phyloP scores from a whole-genome alignment of 2,329 filamentous ascomycete species.

The Epichloe sibirici region DNA sequence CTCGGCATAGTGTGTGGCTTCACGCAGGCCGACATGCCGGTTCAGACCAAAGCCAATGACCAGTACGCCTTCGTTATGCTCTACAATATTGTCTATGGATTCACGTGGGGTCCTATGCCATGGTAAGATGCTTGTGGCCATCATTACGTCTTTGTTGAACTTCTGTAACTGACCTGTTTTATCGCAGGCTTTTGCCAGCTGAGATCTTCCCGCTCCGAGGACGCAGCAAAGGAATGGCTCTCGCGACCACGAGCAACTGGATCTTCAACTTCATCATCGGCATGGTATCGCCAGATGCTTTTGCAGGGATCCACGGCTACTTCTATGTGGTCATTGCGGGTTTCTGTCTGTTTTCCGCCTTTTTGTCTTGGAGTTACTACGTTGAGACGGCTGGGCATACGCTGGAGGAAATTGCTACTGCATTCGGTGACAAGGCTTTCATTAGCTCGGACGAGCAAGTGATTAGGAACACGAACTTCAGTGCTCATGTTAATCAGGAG shows the following conservation, averaged over 20 bases:
- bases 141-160: no score
- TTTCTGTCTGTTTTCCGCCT: constrained; percentile 22
- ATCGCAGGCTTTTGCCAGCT: constrained; percentile 15
- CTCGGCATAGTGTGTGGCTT: constrained; percentile 26
- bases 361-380: constrained; percentile 27
- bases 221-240: constrained; percentile 27
- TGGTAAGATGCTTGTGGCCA: constrained; percentile 6
- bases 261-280: constrained; percentile 17
- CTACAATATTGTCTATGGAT: constrained; percentile 13
- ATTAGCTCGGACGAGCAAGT: constrained; percentile 11
- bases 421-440: constrained; percentile 28
- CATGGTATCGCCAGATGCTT: constrained; percentile 30
- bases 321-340: constrained; percentile 29
- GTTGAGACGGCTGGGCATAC: constrained; percentile 26
- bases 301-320: constrained; percentile 28
- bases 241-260: constrained; percentile 27
- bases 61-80: constrained; percentile 27
- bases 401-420: constrained; percentile 26
- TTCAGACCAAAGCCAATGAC: constrained; percentile 21
- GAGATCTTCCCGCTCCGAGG: constrained; percentile 24
- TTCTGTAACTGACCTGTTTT: no score
- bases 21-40: constrained; percentile 19
- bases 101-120: constrained; percentile 26
- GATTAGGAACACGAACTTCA: background rate
- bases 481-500: background rate